These are phyloP conservation scores for Lathyrus aphaca DNA, from an alignment of 306 rosid genomes.

Conservation along the genomic window DNA sequence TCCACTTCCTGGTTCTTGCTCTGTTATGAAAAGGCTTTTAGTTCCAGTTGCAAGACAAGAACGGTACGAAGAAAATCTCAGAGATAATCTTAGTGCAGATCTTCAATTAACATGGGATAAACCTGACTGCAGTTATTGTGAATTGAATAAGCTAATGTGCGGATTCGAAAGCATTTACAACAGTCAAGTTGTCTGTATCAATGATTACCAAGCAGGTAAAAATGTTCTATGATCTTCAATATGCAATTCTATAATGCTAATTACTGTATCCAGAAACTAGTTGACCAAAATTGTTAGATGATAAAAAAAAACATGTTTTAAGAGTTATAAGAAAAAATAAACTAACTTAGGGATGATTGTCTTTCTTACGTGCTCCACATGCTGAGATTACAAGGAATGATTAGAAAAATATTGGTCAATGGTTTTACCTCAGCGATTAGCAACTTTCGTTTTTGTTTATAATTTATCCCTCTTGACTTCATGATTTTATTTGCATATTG, in stretches of 20 bases:
- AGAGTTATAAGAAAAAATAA: not conserved
- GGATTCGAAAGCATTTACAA: constrained; percentile 50
- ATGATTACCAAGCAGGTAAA: constrained; percentile 52
- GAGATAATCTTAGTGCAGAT: constrained; percentile 44
- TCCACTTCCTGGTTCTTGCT: constrained; percentile 48
- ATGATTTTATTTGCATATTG: constrained; percentile 33
- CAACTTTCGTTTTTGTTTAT: constrained; percentile 22
- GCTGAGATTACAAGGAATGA: constrained; percentile 14
- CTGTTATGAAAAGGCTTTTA: constrained; percentile 39
- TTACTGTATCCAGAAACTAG: constrained; percentile 1
- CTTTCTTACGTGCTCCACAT: not conserved
- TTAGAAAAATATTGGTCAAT: constrained; percentile 34
- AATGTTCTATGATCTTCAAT: not conserved
- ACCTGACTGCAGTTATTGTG: constrained; percentile 69
- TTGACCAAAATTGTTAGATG: constrained; percentile 15
- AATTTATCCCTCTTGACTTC: constrained; percentile 24
- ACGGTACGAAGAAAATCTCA: constrained; percentile 26
- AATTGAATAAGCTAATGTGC: constrained; percentile 52
- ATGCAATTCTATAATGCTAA: constrained; percentile 7
- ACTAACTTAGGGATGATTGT: constrained; percentile 4
- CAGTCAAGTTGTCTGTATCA: constrained; percentile 48
- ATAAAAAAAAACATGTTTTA: not conserved
- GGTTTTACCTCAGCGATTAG: constrained; percentile 26
- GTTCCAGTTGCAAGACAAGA: constrained; percentile 49
- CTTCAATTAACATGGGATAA: constrained; percentile 58